These are phyloP conservation scores for Globisporangium polare DNA, from an alignment of 352 stramenopile species.

Conservation along the genomic window DNA sequence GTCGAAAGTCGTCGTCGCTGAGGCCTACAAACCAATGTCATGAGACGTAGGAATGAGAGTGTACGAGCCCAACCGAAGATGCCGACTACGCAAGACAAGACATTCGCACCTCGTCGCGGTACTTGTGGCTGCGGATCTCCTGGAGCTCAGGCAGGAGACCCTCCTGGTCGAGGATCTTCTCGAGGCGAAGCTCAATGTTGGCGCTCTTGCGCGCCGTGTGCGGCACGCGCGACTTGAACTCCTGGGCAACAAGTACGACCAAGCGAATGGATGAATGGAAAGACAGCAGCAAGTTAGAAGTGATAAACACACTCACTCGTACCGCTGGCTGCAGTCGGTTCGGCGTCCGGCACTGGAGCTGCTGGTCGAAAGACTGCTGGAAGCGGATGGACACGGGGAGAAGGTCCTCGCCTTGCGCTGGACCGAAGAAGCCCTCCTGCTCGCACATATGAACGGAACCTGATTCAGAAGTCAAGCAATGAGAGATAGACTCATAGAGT, in stretches of 20 bases:
- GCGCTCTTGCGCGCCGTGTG: constrained; percentile 61
- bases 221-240: constrained; percentile 37
- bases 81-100: not conserved
- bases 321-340: not conserved
- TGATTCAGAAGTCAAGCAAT: too few relatives aligned
- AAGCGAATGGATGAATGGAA: not conserved
- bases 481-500: too few relatives aligned
- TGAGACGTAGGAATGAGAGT: not conserved
- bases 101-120: constrained; percentile 36
- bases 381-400: constrained; percentile 28
- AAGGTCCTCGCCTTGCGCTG: constrained; percentile 30
- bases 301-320: not conserved
- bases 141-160: constrained; percentile 47
- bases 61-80: not conserved
- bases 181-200: constrained; percentile 50
- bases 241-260: constrained; percentile 14
- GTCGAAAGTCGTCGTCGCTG: constrained; percentile 27
- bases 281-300: not conserved
- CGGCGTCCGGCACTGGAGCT: constrained; percentile 7
- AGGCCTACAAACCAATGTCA: constrained; percentile 16
- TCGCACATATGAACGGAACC: too few relatives aligned
- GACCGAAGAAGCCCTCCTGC: constrained; percentile 47
- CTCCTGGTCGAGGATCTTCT: constrained; percentile 60
- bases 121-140: constrained; percentile 51
- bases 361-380: constrained; percentile 17